Conservation (phyloP, 805 yeast species). For the Barnettozyma wickerhamii region DNA sequence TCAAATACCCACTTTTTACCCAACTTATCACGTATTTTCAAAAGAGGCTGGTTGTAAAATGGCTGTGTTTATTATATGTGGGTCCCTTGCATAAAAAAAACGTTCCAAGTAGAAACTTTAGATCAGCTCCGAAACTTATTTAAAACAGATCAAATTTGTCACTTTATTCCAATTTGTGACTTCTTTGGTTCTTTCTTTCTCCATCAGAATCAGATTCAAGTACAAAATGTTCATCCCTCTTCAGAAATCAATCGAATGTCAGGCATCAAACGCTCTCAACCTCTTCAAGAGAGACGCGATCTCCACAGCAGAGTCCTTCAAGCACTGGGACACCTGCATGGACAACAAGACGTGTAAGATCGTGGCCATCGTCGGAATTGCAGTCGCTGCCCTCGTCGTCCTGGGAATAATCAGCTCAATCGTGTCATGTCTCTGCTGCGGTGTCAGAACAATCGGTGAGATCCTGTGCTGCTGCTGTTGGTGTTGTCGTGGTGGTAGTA, state of each 20-base stretch:
- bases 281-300: constrained; percentile 20
- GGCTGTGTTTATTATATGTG: no score
- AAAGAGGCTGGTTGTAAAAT: no score
- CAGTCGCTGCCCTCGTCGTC: constrained; percentile 47
- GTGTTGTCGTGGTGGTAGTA: constrained; percentile 20
- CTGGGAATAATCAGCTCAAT: constrained; percentile 56
- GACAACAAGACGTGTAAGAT: constrained; percentile 70
- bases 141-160: background rate
- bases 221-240: constrained; percentile 2
- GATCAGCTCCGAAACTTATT: background rate
- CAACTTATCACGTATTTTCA: no score
- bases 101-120: background rate
- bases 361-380: constrained; percentile 69
- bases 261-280: constrained; percentile 11
- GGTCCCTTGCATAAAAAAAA: background rate
- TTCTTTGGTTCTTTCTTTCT: no score
- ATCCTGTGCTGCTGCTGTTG: constrained; percentile 51
- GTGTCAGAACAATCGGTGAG: constrained; percentile 46
- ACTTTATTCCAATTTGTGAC: background rate
- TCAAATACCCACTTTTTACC: no score
- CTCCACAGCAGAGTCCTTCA: constrained; percentile 44
- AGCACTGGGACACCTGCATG: constrained; percentile 76
- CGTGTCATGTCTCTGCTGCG: constrained; percentile 53
- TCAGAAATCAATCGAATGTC: constrained; percentile 1
- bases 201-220: background rate